Evolutionary conservation across 768 basidiomycete species (phyloP).

Genomic region (Galerina marginata): DNA sequence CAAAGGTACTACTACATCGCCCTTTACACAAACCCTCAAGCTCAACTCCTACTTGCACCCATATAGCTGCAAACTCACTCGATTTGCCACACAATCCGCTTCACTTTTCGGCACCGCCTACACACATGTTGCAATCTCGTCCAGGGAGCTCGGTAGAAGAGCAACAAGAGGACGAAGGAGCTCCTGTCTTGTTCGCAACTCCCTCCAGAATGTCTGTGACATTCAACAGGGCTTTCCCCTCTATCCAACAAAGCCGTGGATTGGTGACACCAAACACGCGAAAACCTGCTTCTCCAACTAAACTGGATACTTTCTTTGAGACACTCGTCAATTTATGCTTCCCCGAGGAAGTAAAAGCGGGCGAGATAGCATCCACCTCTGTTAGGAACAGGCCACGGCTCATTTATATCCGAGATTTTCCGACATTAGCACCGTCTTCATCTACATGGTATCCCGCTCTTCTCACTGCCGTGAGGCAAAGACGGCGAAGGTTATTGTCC

Average conservation of each 20-base stretch:
- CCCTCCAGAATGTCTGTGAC: conserved; percentile 46
- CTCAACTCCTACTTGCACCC: background rate
- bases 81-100: conserved; percentile 78
- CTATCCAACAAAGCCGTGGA: conserved; percentile 39
- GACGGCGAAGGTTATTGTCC: conserved; percentile 69
- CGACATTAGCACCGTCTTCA: conserved; percentile 73
- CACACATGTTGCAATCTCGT: conserved; percentile 24
- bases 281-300: conserved; percentile 53
- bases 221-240: conserved; percentile 44
- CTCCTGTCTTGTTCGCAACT: conserved; percentile 32
- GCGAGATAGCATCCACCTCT: conserved; percentile 4
- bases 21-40: background rate
- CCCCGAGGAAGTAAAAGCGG: background rate
- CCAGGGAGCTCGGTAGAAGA: conserved; percentile 31
- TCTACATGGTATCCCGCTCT: conserved; percentile 83
- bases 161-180: conserved; percentile 47
- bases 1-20: conserved; percentile 52
- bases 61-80: conserved; percentile 70
- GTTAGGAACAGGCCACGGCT: conserved; percentile 59
- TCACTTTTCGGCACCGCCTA: conserved; percentile 56
- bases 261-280: conserved; percentile 47
- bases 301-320: conserved; percentile 76
- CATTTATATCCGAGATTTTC: conserved; percentile 84
- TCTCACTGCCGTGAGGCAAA: conserved; percentile 75
- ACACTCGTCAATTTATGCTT: conserved; percentile 67